Evolutionary conservation across 768 basidiomycete species (phyloP).

Genomic region (Phanerochaete carnosa): DNA sequence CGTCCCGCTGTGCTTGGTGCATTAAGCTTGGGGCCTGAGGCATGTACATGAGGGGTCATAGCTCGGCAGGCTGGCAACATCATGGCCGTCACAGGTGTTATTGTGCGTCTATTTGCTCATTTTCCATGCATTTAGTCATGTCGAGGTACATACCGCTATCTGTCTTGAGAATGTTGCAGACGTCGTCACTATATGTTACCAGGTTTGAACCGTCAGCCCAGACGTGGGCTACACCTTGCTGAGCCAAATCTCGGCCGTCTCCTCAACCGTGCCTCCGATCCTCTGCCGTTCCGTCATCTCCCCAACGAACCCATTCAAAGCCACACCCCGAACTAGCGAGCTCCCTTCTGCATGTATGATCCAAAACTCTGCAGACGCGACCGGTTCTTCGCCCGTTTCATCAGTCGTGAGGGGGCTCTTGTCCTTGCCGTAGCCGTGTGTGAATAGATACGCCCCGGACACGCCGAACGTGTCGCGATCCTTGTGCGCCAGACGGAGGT

Average conservation of each 20-base stretch:
- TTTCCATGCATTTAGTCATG: no score
- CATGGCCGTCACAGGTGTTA: no score
- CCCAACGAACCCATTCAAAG: conserved; percentile 6
- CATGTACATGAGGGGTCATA: no score
- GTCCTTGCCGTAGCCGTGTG: conserved; percentile 6
- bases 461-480: conserved; percentile 2
- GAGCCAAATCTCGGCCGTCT: conserved; percentile 14
- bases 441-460: background rate
- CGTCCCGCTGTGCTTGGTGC: no score
- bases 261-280: conserved; percentile 7
- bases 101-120: no score
- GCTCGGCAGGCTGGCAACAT: no score
- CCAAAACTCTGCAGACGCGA: conserved; percentile 2
- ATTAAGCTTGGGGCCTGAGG: no score
- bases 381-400: background rate
- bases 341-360: background rate
- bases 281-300: conserved; percentile 7
- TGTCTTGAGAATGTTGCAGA: no score
- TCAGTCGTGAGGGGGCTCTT: conserved; percentile 1
- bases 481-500: background rate
- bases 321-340: background rate
- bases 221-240: no score
- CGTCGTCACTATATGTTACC: no score
- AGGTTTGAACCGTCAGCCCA: no score
- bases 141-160: no score